A percentile compares a stretch with the other conserved stretches of the same genome.
These are phyloP conservation scores for Pichia sp. DNA, from an alignment of 1,139 yeast species.

Conservation along the genomic window DNA sequence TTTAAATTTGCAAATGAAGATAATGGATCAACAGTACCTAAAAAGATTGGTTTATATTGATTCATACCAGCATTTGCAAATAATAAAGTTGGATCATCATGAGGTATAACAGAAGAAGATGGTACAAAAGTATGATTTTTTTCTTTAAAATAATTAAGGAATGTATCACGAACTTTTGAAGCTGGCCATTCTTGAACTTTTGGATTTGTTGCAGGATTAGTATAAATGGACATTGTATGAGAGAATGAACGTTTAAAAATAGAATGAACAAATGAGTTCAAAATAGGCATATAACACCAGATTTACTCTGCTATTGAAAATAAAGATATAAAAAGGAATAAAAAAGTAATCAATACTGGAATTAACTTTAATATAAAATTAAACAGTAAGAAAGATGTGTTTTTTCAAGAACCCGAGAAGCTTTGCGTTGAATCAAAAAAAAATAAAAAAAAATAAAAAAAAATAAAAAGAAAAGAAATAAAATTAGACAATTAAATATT, in stretches of 20 bases:
- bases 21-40: constrained; percentile 95
- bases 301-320: not conserved
- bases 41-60: constrained; percentile 93
- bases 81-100: constrained; percentile 91
- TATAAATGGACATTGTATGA: constrained; percentile 13
- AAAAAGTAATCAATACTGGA: too few species aligned
- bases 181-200: constrained; percentile 48
- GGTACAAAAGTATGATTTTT: constrained; percentile 76
- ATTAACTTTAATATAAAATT: too few species aligned
- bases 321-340: too few species aligned
- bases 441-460: too few species aligned
- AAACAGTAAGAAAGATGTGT: too few species aligned
- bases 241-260: constrained; percentile 2
- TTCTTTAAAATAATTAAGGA: constrained; percentile 68
- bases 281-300: not conserved
- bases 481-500: too few species aligned
- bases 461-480: too few species aligned
- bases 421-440: too few species aligned
- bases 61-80: constrained; percentile 99
- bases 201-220: constrained; percentile 15
- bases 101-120: constrained; percentile 93
- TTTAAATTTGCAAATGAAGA: constrained; percentile 78
- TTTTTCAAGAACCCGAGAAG: too few species aligned
- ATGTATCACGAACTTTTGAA: constrained; percentile 75
- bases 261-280: not conserved